Evolutionary conservation across 2,329 filamentous ascomycete species (phyloP).

Genomic region (Colletotrichum eleusines): DNA sequence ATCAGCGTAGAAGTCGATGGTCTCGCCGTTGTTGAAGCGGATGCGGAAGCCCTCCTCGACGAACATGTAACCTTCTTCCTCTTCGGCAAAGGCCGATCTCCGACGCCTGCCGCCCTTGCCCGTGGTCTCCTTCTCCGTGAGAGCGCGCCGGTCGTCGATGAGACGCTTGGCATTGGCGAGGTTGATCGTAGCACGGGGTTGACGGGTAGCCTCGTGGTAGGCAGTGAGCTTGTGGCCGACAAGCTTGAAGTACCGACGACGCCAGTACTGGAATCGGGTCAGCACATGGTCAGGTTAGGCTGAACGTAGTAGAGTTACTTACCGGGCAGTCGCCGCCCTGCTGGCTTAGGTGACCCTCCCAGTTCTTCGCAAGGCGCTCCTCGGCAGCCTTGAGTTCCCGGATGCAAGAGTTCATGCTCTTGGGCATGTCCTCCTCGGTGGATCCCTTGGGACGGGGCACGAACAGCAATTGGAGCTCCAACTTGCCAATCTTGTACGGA

Average conservation of each 20-base stretch:
- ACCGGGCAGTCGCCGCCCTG: constrained; percentile 98
- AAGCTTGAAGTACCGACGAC: constrained; percentile 96
- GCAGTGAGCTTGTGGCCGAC: constrained; percentile 91
- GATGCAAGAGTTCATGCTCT: constrained; percentile 98
- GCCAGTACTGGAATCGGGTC: constrained; percentile 82
- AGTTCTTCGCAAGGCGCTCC: constrained; percentile 80
- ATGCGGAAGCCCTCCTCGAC: constrained; percentile 99
- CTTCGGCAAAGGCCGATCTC: constrained; percentile 95
- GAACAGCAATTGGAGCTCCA: constrained; percentile 93
- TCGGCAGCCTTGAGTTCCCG: constrained; percentile 93
- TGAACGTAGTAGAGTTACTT: constrained; percentile 59
- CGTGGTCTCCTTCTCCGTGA: constrained; percentile 86
- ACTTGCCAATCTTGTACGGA: constrained; percentile 96
- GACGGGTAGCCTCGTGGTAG: constrained; percentile 94
- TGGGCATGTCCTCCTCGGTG: constrained; percentile 96
- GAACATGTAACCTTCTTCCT: constrained; percentile 99
- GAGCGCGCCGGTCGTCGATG: constrained; percentile 88
- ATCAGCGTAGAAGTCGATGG: constrained; percentile 99
- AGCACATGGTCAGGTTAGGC: constrained; percentile 49
- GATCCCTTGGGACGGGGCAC: constrained; percentile 91
- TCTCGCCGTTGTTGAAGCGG: constrained; percentile 96
- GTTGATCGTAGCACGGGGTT: constrained; percentile 97
- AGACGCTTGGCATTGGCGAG: constrained; percentile 91
- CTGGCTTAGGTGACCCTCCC: constrained; percentile 92
- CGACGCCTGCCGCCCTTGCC: constrained; percentile 83